Percentiles rank a stretch among this genome's conserved stretches.
These are phyloP conservation scores for Triticum timopheevii DNA, from an alignment of 176 grass and related monocot species.

Conservation along the genomic window DNA sequence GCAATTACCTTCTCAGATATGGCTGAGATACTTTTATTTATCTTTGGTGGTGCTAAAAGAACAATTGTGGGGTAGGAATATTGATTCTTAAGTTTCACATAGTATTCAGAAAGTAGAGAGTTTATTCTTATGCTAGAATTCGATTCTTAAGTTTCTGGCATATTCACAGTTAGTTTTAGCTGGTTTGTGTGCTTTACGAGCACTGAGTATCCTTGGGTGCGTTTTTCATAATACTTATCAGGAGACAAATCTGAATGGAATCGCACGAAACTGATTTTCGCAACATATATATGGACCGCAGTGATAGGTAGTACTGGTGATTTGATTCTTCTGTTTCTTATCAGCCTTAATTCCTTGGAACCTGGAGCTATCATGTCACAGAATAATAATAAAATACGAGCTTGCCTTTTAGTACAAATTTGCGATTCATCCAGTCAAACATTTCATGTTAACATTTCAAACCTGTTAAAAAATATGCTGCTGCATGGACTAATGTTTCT, in stretches of 20 bases:
- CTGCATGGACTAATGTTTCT: conserved; percentile 6
- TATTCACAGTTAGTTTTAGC: not conserved
- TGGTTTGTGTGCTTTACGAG: not conserved
- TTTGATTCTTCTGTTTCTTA: conserved; percentile 9
- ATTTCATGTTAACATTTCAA: conserved; percentile 1
- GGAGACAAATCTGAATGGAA: not conserved
- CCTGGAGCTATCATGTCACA: conserved; percentile 5
- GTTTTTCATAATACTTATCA: not conserved
- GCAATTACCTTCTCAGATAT: not conserved
- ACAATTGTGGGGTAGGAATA: not conserved
- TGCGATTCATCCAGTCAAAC: not conserved
- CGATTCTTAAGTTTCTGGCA: not conserved
- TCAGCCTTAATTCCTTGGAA: not conserved
- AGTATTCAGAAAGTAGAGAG: not conserved
- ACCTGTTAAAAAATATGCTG: not conserved
- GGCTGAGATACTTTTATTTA: not conserved
- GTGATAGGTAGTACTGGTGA: not conserved
- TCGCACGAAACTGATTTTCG: not conserved
- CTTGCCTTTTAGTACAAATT: not conserved
- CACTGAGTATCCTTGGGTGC: not conserved
- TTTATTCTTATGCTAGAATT: not conserved
- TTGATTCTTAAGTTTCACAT: not conserved
- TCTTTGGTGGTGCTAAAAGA: not conserved
- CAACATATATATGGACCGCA: not conserved
- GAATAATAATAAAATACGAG: not conserved